phyloP scores from a whole-genome alignment of 345 rosid genomes.

The Salix viminalis region DNA sequence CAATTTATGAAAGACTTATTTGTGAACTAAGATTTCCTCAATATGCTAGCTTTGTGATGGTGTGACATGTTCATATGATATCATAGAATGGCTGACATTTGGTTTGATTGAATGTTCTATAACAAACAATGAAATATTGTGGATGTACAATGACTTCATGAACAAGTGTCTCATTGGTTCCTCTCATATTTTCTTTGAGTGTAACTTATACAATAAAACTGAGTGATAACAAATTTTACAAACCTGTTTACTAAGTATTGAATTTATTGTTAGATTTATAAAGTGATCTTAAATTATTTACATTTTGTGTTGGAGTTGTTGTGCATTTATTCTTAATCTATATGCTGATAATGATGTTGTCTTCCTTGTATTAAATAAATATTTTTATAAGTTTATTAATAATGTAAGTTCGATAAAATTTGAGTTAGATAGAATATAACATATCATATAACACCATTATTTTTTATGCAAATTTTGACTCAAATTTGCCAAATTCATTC shows the following conservation, averaged over 20 bases:
- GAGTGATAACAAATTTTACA: not conserved
- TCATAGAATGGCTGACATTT: not conserved
- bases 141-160: not conserved
- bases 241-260: not conserved
- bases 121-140: not conserved
- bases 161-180: not conserved
- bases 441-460: too few species aligned
- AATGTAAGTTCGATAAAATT: too few species aligned
- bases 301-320: not conserved
- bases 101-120: not conserved
- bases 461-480: too few species aligned
- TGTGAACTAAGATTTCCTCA: too few species aligned
- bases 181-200: not conserved
- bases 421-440: too few species aligned
- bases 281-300: not conserved
- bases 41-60: not conserved
- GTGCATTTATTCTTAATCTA: not conserved
- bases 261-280: not conserved
- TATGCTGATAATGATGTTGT: not conserved
- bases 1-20: too few species aligned
- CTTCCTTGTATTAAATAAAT: not conserved
- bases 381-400: too few species aligned
- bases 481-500: too few species aligned
- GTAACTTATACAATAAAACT: not conserved
- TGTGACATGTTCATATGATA: not conserved